Percentiles rank a stretch among this genome's conserved stretches.
phyloP scores from a whole-genome alignment of 495 filamentous ascomycete genomes.

The Aspergillus nanangensis region DNA sequence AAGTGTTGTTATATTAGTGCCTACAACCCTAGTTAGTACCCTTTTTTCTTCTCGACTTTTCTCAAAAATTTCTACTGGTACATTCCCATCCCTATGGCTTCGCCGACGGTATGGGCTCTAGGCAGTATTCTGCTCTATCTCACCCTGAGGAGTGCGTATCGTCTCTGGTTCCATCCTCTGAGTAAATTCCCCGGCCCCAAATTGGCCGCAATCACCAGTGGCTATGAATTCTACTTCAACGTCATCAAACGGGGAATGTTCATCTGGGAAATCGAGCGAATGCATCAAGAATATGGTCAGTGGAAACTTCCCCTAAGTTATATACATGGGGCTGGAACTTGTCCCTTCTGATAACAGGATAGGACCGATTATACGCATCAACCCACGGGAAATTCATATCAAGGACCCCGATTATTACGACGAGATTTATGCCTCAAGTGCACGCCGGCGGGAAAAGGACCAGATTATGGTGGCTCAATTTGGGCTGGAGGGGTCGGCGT shows the following conservation, averaged over 20 bases:
- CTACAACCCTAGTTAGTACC: too few species aligned
- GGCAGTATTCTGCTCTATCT: background rate
- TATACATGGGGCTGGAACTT: too few species aligned
- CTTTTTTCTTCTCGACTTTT: too few species aligned
- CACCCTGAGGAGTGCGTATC: conserved; percentile 23
- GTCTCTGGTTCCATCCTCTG: conserved; percentile 47
- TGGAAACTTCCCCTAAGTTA: too few species aligned
- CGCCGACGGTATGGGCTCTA: background rate
- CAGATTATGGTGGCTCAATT: conserved; percentile 11
- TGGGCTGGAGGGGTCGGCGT: conserved; percentile 9
- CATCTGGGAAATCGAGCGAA: conserved; percentile 35
- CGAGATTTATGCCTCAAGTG: conserved; percentile 24
- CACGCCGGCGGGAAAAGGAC: conserved; percentile 24
- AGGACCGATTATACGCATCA: conserved; percentile 52
- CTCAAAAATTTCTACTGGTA: too few species aligned
- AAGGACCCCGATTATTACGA: conserved; percentile 33
- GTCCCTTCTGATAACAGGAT: too few species aligned
- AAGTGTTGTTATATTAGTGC: too few species aligned
- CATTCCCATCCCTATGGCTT: background rate
- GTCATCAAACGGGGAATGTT: conserved; percentile 33
- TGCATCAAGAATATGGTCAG: conserved; percentile 47
- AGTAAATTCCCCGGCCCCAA: conserved; percentile 40
- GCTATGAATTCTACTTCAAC: conserved; percentile 51
- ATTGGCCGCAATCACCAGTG: conserved; percentile 41
- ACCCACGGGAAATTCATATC: conserved; percentile 45